phyloP scores from a whole-genome alignment of 1,139 yeast species.

The Blastobotrys arbuscula region DNA sequence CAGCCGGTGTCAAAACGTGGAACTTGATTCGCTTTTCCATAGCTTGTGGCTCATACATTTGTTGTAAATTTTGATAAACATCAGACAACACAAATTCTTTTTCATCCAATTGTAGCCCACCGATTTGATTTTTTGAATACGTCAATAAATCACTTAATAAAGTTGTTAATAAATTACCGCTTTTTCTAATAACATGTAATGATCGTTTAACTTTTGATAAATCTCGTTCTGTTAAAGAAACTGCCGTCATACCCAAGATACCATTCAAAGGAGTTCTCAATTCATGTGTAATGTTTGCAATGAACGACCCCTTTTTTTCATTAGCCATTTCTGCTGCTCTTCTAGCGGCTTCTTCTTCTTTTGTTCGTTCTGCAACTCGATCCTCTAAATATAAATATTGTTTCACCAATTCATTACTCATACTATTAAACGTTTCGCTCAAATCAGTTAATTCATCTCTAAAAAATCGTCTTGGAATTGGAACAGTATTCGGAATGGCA shows the following conservation, averaged over 20 bases:
- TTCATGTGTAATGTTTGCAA: conserved; percentile 95
- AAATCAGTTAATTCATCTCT: conserved; percentile 84
- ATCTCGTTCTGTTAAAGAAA: conserved; percentile 82
- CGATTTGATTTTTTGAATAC: conserved; percentile 83
- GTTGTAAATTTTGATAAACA: conserved; percentile 68
- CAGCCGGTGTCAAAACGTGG: conserved; percentile 39
- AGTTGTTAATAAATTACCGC: conserved; percentile 82
- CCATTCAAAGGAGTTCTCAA: conserved; percentile 93
- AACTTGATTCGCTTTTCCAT: conserved; percentile 24
- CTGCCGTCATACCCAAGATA: conserved; percentile 91
- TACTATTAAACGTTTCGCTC: conserved; percentile 81
- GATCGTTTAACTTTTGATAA: conserved; percentile 58
- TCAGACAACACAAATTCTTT: conserved; percentile 65
- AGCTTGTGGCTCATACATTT: conserved; percentile 51
- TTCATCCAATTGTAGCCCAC: conserved; percentile 76
- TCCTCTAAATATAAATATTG: conserved; percentile 85
- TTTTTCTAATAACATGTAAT: conserved; percentile 71
- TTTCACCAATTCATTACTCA: conserved; percentile 81
- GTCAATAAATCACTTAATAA: conserved; percentile 84
- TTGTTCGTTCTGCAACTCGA: conserved; percentile 81
- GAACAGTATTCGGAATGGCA: conserved; percentile 40
- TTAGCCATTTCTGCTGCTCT: conserved; percentile 90
- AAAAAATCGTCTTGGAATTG: conserved; percentile 53
- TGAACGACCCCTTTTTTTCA: conserved; percentile 90
- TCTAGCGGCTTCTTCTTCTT: conserved; percentile 82